These are phyloP conservation scores for Mucor velutinosus DNA, from an alignment of 371 early-diverging fungal species.

Conservation along the genomic window DNA sequence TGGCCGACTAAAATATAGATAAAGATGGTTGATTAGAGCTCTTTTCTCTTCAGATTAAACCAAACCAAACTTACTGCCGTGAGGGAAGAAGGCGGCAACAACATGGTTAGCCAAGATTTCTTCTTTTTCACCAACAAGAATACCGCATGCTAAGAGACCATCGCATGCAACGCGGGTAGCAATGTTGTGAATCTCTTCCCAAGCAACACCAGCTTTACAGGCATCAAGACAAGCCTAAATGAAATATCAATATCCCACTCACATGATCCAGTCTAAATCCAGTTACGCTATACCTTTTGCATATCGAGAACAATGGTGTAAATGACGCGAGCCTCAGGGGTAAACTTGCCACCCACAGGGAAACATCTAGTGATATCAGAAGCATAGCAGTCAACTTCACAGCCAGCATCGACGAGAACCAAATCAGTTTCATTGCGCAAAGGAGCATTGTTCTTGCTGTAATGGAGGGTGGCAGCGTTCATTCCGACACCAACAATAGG, in stretches of 20 bases:
- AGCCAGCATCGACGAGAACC: slow-evolving; percentile 89
- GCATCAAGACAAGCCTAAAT: slow-evolving; percentile 51
- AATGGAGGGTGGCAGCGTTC: slow-evolving; percentile 85
- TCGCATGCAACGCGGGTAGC: slow-evolving; percentile 75
- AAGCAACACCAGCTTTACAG: slow-evolving; percentile 81
- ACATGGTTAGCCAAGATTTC: slow-evolving; percentile 72
- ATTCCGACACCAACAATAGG: slow-evolving; percentile 84
- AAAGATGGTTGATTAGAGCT: slow-evolving; percentile 9
- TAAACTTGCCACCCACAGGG: slow-evolving; percentile 84
- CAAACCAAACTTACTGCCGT: slow-evolving; percentile 63
- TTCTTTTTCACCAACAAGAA: slow-evolving; percentile 70
- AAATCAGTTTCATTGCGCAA: slow-evolving; percentile 47
- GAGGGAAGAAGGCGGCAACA: slow-evolving; percentile 90
- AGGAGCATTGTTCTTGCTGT: slow-evolving; percentile 71
- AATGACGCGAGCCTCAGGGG: slow-evolving; percentile 72
- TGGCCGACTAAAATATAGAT: slow-evolving; percentile 48
- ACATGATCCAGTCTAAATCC: background rate
- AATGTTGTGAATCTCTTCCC: slow-evolving; percentile 88
- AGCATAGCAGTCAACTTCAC: slow-evolving; percentile 81
- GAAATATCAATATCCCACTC: slow-evolving; percentile 1
- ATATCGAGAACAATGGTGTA: slow-evolving; percentile 86
- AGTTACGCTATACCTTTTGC: slow-evolving; percentile 62
- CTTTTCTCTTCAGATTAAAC: background rate
- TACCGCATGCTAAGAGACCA: slow-evolving; percentile 76
- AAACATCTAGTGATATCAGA: slow-evolving; percentile 91